Percentiles rank a stretch among this genome's conserved stretches.
Conservation (phyloP, 495 filamentous ascomycete genomes). For the Hyphodiscus hymeniophilus region DNA sequence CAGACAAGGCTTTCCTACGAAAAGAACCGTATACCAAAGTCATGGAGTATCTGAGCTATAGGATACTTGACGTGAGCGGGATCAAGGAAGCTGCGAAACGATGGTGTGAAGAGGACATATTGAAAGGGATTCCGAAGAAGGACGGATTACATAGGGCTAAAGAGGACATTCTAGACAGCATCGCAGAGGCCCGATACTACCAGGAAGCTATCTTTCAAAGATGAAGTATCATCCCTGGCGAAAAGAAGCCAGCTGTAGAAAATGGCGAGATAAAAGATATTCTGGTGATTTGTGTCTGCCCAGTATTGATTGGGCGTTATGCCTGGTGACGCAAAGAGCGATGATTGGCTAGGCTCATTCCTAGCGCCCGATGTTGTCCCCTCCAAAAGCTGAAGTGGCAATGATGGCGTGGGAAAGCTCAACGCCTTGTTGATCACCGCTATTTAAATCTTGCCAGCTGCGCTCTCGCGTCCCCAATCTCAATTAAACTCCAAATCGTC, state of each 20-base stretch:
- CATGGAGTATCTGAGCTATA: slow-evolving; percentile 72
- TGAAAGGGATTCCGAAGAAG: slow-evolving; percentile 59
- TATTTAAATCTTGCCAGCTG: slow-evolving; percentile 11
- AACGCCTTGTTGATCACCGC: slow-evolving; percentile 13
- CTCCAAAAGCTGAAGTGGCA: slow-evolving; percentile 7
- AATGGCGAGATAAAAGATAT: slow-evolving; percentile 14
- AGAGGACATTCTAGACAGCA: slow-evolving; percentile 91
- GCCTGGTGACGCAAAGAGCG: background rate
- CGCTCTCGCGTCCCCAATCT: slow-evolving; percentile 14
- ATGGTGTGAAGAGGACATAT: slow-evolving; percentile 60
- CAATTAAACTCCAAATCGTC: background rate
- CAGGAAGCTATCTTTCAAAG: slow-evolving; percentile 49
- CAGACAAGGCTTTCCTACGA: slow-evolving; percentile 74
- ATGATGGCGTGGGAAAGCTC: slow-evolving; percentile 4
- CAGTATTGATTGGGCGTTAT: background rate
- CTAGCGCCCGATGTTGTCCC: background rate
- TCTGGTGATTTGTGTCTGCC: background rate
- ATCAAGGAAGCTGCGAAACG: slow-evolving; percentile 81
- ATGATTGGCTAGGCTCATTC: slow-evolving; percentile 5
- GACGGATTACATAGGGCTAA: slow-evolving; percentile 70
- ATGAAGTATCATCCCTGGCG: background rate
- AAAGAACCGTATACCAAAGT: slow-evolving; percentile 65
- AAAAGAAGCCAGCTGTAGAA: background rate
- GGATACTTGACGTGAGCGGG: slow-evolving; percentile 84
- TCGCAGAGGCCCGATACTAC: slow-evolving; percentile 83